phyloP scores from a whole-genome alignment of 306 rosid species.

The Dalbergia cochinchinensis region DNA sequence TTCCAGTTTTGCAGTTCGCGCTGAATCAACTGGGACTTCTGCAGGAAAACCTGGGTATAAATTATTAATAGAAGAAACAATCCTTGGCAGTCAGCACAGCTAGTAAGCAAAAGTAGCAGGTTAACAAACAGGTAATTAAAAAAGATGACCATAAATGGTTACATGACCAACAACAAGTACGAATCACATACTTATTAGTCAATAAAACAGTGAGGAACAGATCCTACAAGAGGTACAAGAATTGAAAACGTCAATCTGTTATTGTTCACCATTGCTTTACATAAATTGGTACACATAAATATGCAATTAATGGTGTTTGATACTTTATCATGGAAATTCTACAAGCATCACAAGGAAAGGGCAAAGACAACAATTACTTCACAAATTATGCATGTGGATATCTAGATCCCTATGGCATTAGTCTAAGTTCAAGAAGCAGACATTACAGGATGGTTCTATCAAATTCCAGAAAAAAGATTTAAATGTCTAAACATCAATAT shows the following conservation, averaged over 20 bases:
- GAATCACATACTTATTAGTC: slow-evolving; percentile 6
- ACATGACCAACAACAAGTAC: slow-evolving; percentile 7
- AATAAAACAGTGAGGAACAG: slow-evolving; percentile 3
- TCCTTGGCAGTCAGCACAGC: slow-evolving; percentile 28
- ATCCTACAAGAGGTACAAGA: slow-evolving; percentile 32
- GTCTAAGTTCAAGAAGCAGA: slow-evolving; percentile 35
- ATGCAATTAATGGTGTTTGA: slow-evolving; percentile 18
- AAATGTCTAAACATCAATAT: slow-evolving; percentile 32
- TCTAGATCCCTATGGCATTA: slow-evolving; percentile 31
- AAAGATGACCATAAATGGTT: slow-evolving; percentile 32
- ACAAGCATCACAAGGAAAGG: slow-evolving; percentile 2
- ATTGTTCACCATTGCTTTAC: slow-evolving; percentile 9
- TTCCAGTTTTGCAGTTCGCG: slow-evolving; percentile 39
- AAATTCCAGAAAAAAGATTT: slow-evolving; percentile 26
- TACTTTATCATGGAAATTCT: slow-evolving; percentile 10
- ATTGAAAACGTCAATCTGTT: slow-evolving; percentile 8
- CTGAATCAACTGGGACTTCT: slow-evolving; percentile 42
- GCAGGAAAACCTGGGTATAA: slow-evolving; percentile 44
- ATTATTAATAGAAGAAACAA: slow-evolving; percentile 2
- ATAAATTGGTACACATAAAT: slow-evolving; percentile 14
- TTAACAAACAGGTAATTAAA: slow-evolving; percentile 1
- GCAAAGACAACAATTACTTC: slow-evolving; percentile 30
- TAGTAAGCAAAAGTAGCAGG: slow-evolving; percentile 19
- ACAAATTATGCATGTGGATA: slow-evolving; percentile 5
- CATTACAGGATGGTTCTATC: slow-evolving; percentile 10